Evolutionary conservation across 2,329 filamentous ascomycete genomes (phyloP).

Genomic region (Pestalotiopsis sp.): DNA sequence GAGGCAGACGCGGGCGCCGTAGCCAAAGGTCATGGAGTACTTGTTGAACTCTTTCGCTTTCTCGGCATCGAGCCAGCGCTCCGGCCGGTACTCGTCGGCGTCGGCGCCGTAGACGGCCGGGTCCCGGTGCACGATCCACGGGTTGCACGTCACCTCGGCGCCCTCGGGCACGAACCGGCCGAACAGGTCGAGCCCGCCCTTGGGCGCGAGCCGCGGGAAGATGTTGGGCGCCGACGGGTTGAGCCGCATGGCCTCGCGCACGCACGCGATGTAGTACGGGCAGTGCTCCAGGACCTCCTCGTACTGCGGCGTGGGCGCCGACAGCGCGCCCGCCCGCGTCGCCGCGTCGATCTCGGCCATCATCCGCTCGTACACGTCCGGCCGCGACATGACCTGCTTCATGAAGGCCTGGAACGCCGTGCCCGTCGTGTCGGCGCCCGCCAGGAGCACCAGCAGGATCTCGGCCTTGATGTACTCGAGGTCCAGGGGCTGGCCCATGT

Average conservation of each 20-base stretch:
- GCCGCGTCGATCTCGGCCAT: constrained; percentile 49
- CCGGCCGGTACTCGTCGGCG: constrained; percentile 48
- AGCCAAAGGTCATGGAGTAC: constrained; percentile 53
- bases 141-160: constrained; percentile 47
- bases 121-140: constrained; percentile 50
- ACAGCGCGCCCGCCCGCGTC: constrained; percentile 33
- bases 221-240: constrained; percentile 54
- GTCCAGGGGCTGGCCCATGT: constrained; percentile 47
- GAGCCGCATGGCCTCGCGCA: constrained; percentile 53
- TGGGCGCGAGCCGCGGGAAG: constrained; percentile 46
- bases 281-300: constrained; percentile 42
- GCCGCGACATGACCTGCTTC: constrained; percentile 41
- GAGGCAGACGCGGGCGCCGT: constrained; percentile 50
- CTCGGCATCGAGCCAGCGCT: constrained; percentile 49
- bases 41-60: constrained; percentile 45
- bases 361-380: constrained; percentile 45
- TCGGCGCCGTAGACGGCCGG: constrained; percentile 43
- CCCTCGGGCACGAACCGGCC: constrained; percentile 37
- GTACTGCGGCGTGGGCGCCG: constrained; percentile 39
- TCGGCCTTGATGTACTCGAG: constrained; percentile 57
- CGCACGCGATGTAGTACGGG: constrained; percentile 53
- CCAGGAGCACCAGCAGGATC: constrained; percentile 53
- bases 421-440: constrained; percentile 55
- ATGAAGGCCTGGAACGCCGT: constrained; percentile 53
- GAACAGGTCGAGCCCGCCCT: constrained; percentile 33